Evolutionary conservation across 441 rosid species (phyloP), one percentile per base, ranked within the genome.

Genomic region (Pelargonium citronellum): DNA sequence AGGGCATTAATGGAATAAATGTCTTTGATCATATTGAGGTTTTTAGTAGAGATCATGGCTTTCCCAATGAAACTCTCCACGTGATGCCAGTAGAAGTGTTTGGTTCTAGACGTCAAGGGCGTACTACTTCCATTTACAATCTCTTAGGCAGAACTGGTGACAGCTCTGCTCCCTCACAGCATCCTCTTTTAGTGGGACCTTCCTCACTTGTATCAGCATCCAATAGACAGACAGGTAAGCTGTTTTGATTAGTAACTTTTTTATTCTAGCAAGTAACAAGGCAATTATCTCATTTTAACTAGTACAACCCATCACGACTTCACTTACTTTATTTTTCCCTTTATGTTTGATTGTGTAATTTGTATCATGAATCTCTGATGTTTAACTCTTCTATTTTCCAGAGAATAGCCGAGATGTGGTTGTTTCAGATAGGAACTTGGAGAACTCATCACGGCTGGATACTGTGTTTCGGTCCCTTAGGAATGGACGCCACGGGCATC

Each of bases 41-140:
- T 82, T 88, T 92, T 74, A 87, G 93, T 61, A 87, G 97, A 83
- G 93, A 92, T 72, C 85, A 90, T 77, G 81, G 83, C 83, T 95
- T 95, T 80, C 82, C 92, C 41, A 87, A 86, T 81, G 98, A 95
- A 72, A 84, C 96, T 63, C 91, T 95, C 53, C 98, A 83, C 79
- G 91, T 95, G 69, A 95, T 95, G 98, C 99, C 98, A 17, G 98
- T 92, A 74, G 99, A 95, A 79, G 88, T 92, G 82, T 92, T 92
- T 79, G 97, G 99, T 78, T 95, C 99, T 20, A 85, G 98, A 75
- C 98, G 97, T 77, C 99, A 84, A 80, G 95, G 96, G 13, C 88
- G 99, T 67, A 92, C 96, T 16, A 88, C 99, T 60, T 95, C 99
- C 58, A 95, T 95, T 70, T 95, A 95, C 82, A 91, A 83, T 87